Conservation (phyloP, 495 filamentous ascomycete genomes). For the Penicillium herquei region DNA sequence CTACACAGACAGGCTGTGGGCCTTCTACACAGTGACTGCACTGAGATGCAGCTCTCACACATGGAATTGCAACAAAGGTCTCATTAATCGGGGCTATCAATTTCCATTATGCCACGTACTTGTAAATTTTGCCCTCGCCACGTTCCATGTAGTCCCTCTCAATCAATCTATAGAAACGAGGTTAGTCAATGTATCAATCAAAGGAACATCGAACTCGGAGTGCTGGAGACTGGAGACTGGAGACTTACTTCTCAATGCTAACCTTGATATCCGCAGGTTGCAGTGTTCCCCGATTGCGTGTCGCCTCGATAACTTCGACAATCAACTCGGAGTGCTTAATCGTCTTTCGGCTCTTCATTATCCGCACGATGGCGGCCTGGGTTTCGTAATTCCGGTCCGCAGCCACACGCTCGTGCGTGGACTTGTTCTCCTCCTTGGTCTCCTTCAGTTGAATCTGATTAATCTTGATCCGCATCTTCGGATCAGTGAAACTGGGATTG, state of each 20-base stretch:
- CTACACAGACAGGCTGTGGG: neutral
- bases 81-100: too few relatives aligned
- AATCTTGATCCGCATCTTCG: conserved; percentile 92
- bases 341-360: conserved; percentile 94
- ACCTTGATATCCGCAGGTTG: conserved; percentile 87
- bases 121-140: conserved; percentile 71
- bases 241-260: conserved; percentile 83
- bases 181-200: conserved; percentile 8
- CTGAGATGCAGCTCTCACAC: too few relatives aligned
- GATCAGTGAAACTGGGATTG: conserved; percentile 72
- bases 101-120: conserved; percentile 68
- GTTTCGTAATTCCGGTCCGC: conserved; percentile 92
- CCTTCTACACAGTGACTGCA: neutral
- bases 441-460: conserved; percentile 97
- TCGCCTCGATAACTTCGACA: conserved; percentile 83
- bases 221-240: conserved; percentile 21
- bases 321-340: conserved; percentile 82
- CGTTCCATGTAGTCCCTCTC: conserved; percentile 96
- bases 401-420: conserved; percentile 84
- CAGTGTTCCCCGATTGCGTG: conserved; percentile 76
- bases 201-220: conserved; percentile 13
- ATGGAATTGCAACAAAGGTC: too few relatives aligned
- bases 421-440: conserved; percentile 86
- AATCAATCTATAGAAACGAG: conserved; percentile 60
- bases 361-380: conserved; percentile 93